These are phyloP conservation scores for Rhynchosporium agropyri DNA, from an alignment of 2,329 filamentous ascomycete species.

Conservation along the genomic window DNA sequence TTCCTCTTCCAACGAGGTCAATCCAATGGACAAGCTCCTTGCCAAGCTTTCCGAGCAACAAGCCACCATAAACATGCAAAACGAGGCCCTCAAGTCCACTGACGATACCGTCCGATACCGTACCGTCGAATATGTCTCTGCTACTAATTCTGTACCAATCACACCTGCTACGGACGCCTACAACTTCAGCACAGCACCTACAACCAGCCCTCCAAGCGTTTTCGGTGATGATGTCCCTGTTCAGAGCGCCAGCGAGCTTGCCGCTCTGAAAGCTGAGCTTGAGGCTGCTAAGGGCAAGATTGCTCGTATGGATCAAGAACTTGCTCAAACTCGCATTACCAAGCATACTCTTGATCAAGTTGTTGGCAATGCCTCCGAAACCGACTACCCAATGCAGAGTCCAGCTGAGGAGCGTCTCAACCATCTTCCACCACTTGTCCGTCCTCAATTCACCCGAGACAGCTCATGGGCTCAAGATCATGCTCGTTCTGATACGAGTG, in stretches of 20 bases:
- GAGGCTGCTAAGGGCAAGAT: slow-evolving; percentile 72
- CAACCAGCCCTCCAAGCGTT: slow-evolving; percentile 57
- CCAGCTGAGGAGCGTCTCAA: slow-evolving; percentile 35
- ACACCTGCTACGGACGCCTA: slow-evolving; percentile 63
- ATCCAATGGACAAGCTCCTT: slow-evolving; percentile 71
- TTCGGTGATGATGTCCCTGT: slow-evolving; percentile 45
- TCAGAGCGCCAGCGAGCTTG: slow-evolving; percentile 57
- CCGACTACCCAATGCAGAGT: slow-evolving; percentile 43
- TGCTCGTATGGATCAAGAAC: slow-evolving; percentile 70
- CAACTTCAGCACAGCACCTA: slow-evolving; percentile 48
- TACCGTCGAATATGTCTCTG: slow-evolving; percentile 50
- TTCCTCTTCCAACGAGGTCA: slow-evolving; percentile 45
- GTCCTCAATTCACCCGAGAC: slow-evolving; percentile 46
- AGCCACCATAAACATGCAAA: slow-evolving; percentile 60
- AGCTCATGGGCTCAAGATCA: slow-evolving; percentile 60
- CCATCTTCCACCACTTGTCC: slow-evolving; percentile 40
- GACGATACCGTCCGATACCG: slow-evolving; percentile 35
- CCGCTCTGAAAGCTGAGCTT: slow-evolving; percentile 70
- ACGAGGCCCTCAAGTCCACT: slow-evolving; percentile 51
- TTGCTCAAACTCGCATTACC: slow-evolving; percentile 63
- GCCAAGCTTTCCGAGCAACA: slow-evolving; percentile 76
- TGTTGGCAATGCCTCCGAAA: slow-evolving; percentile 52
- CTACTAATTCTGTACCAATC: slow-evolving; percentile 62
- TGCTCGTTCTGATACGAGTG: slow-evolving; percentile 58
- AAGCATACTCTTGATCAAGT: slow-evolving; percentile 61